A percentile compares a stretch with the other conserved stretches of the same genome.
Conservation (phyloP, 169 alveolate species). For the Plasmodium malariae region DNA sequence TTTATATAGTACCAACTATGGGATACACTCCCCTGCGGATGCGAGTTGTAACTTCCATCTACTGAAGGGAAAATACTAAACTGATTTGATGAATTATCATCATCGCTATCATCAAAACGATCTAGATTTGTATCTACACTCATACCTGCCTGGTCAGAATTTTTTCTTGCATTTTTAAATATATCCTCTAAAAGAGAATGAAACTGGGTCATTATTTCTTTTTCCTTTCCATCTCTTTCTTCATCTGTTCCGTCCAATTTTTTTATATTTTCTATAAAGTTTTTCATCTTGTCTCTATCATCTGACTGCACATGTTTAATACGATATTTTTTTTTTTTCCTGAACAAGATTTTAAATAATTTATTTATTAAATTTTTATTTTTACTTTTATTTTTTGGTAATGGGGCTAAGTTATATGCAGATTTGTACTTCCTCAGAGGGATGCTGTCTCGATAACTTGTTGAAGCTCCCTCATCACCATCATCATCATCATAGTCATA, state of each 20-base stretch:
- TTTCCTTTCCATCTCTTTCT: background rate
- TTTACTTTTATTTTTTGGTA: background rate
- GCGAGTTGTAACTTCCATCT: too few relatives aligned
- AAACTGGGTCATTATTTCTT: conserved; percentile 5
- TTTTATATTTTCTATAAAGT: conserved; percentile 29
- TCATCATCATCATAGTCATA: conserved; percentile 1
- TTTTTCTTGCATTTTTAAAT: too few relatives aligned
- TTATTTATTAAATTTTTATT: background rate
- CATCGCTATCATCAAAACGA: too few relatives aligned
- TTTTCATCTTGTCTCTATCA: background rate
- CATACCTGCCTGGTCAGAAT: too few relatives aligned
- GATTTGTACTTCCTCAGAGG: conserved; percentile 23
- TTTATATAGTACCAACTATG: conserved; percentile 19
- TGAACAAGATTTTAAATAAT: background rate
- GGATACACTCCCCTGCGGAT: background rate
- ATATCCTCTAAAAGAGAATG: background rate
- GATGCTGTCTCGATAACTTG: background rate
- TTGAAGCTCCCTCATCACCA: background rate
- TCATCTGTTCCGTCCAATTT: background rate
- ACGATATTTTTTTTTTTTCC: conserved; percentile 30
- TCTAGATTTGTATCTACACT: too few relatives aligned
- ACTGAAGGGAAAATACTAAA: too few relatives aligned
- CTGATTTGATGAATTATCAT: too few relatives aligned
- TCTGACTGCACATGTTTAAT: conserved; percentile 1
- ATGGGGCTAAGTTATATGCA: background rate